Percentiles rank a stretch among this genome's conserved stretches.
phyloP scores from a whole-genome alignment of 129 eudicot species.

The Ambrosia artemisiifolia region DNA sequence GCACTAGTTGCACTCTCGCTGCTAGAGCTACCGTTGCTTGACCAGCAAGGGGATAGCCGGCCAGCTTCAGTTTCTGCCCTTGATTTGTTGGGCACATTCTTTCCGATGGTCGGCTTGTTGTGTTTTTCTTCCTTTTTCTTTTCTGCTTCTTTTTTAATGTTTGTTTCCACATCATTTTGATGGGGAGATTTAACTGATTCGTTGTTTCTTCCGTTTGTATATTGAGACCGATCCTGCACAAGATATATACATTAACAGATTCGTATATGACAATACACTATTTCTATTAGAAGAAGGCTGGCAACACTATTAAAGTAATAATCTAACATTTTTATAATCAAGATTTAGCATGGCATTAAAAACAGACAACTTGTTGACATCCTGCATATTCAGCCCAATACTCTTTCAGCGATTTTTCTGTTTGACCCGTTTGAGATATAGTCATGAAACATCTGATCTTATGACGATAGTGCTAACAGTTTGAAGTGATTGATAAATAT shows the following conservation, averaged over 20 bases:
- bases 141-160: not conserved
- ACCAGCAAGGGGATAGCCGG: conserved; percentile 22
- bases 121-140: conserved; percentile 1
- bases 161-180: conserved; percentile 18
- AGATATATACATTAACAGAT: not conserved
- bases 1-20: conserved; percentile 22
- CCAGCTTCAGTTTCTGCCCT: conserved; percentile 15
- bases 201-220: conserved; percentile 14
- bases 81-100: conserved; percentile 3
- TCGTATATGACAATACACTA: not conserved
- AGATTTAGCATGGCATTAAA: too few relatives aligned
- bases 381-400: not conserved
- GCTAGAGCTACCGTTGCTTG: conserved; percentile 28
- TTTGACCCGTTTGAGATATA: not conserved
- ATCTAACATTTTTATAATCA: too few relatives aligned
- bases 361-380: not conserved
- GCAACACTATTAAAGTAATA: too few relatives aligned
- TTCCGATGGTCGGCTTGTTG: conserved; percentile 1
- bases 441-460: not conserved
- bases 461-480: conserved; percentile 1
- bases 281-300: too few relatives aligned
- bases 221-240: conserved; percentile 40
- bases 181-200: conserved; percentile 7
- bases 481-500: not conserved
- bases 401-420: not conserved